These are phyloP conservation scores for Phialophora chinensis DNA, from an alignment of 2,329 filamentous ascomycete species.

Conservation along the genomic window DNA sequence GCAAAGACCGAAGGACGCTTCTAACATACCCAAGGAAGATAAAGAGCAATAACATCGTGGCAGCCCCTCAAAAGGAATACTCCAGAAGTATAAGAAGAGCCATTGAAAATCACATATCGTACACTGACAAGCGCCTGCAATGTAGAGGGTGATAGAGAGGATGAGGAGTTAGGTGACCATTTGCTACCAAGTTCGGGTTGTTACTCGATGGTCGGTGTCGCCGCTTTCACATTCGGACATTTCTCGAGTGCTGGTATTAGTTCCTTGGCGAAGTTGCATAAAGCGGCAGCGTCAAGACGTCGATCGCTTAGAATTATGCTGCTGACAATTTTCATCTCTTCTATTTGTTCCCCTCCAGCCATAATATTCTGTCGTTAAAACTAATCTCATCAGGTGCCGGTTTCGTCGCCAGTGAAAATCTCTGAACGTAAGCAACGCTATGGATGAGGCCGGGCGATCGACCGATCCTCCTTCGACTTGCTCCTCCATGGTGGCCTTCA, in stretches of 20 bases:
- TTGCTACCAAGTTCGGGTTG: background rate
- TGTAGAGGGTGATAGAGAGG: background rate
- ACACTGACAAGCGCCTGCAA: background rate
- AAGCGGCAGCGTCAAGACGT: background rate
- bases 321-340: too few species aligned
- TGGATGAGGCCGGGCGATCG: too few species aligned
- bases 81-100: background rate
- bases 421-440: too few species aligned
- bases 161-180: background rate
- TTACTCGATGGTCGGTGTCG: background rate
- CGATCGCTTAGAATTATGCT: background rate
- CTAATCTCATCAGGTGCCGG: too few species aligned
- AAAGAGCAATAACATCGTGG: conserved; percentile 22
- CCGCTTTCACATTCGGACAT: background rate
- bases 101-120: background rate
- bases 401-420: too few species aligned
- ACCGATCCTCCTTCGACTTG: too few species aligned
- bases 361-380: too few species aligned
- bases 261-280: background rate
- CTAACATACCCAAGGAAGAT: conserved; percentile 17
- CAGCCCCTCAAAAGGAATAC: background rate
- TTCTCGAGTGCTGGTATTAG: background rate
- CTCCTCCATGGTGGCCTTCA: too few species aligned
- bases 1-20: conserved; percentile 23
- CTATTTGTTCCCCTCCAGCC: too few species aligned